Evolutionary conservation across 106 monocot genomes (phyloP).

Genomic region (Xerophyta viscosa): DNA sequence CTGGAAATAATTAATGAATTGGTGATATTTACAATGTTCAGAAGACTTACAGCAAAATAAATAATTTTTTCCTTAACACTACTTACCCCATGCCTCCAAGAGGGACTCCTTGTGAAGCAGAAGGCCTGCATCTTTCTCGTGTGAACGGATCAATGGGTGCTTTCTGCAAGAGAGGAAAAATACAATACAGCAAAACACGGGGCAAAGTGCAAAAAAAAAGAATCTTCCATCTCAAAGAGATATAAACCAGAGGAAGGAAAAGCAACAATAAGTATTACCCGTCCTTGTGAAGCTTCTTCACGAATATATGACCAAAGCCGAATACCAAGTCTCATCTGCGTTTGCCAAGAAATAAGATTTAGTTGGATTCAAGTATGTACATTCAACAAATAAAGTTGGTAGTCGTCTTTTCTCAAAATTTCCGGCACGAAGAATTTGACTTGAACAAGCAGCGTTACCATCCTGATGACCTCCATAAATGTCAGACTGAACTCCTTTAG

Average conservation of each 20-base stretch:
- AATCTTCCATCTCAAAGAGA: too few species aligned
- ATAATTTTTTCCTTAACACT: too few species aligned
- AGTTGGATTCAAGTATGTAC: too few species aligned
- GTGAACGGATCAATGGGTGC: slow-evolving; percentile 99
- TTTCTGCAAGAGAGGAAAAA: slow-evolving; percentile 48
- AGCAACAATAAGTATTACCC: slow-evolving; percentile 34
- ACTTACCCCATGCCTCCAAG: slow-evolving; percentile 98
- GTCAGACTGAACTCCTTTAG: slow-evolving; percentile 98
- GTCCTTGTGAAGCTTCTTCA: slow-evolving; percentile 97
- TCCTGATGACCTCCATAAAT: slow-evolving; percentile 83
- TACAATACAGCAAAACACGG: not conserved
- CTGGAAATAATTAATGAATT: slow-evolving; percentile 35
- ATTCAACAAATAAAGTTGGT: too few species aligned
- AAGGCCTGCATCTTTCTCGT: slow-evolving; percentile 71
- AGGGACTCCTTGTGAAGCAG: slow-evolving; percentile 95
- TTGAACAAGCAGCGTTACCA: slow-evolving; percentile 59
- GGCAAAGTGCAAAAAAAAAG: too few species aligned
- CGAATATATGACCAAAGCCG: slow-evolving; percentile 99
- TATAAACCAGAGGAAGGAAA: too few species aligned
- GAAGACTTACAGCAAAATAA: too few species aligned
- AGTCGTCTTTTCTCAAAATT: too few species aligned
- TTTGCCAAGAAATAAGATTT: slow-evolving; percentile 1
- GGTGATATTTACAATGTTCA: too few species aligned
- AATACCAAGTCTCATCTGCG: slow-evolving; percentile 79
- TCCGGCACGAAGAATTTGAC: too few species aligned